Percentiles rank a stretch among this genome's conserved stretches.
These are phyloP conservation scores for Wickerhamiella lipophila DNA, from an alignment of 805 yeast species.

Conservation along the genomic window DNA sequence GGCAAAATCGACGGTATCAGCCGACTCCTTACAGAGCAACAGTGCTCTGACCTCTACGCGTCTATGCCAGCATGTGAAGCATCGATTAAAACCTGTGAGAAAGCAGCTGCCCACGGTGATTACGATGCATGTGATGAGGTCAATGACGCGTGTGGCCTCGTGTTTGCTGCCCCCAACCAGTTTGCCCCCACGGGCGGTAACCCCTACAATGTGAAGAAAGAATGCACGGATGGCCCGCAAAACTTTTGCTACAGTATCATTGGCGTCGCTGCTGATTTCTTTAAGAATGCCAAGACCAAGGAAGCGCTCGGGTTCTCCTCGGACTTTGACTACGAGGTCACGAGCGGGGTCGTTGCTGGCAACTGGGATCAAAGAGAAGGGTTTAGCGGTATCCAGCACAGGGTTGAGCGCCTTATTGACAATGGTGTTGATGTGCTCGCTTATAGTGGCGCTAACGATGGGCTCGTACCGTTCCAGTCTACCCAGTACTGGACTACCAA, in stretches of 20 bases:
- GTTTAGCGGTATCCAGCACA: conserved; percentile 43
- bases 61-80: conserved; percentile 11
- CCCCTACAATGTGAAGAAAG: conserved; percentile 71
- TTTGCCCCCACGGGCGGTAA: conserved; percentile 55
- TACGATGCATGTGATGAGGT: conserved; percentile 45
- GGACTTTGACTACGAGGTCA: conserved; percentile 49
- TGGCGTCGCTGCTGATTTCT: conserved; percentile 51
- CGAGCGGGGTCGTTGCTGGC: conserved; percentile 65
- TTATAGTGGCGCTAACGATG: too few relatives aligned
- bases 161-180: background rate
- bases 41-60: conserved; percentile 12
- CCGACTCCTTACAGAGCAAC: conserved; percentile 9
- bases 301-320: conserved; percentile 56
- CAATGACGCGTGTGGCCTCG: background rate
- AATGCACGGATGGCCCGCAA: too few relatives aligned
- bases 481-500: conserved; percentile 60
- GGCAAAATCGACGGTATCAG: conserved; percentile 69
- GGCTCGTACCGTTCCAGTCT: too few relatives aligned
- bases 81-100: conserved; percentile 14
- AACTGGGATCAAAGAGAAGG: conserved; percentile 60
- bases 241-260: conserved; percentile 48
- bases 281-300: conserved; percentile 55
- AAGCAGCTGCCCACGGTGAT: conserved; percentile 9
- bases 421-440: conserved; percentile 50
- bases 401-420: conserved; percentile 59